Percentiles rank a stretch among this genome's conserved stretches.
Evolutionary conservation across 164 flowering plant species (phyloP).

Genomic region (Taxillus chinensis): DNA sequence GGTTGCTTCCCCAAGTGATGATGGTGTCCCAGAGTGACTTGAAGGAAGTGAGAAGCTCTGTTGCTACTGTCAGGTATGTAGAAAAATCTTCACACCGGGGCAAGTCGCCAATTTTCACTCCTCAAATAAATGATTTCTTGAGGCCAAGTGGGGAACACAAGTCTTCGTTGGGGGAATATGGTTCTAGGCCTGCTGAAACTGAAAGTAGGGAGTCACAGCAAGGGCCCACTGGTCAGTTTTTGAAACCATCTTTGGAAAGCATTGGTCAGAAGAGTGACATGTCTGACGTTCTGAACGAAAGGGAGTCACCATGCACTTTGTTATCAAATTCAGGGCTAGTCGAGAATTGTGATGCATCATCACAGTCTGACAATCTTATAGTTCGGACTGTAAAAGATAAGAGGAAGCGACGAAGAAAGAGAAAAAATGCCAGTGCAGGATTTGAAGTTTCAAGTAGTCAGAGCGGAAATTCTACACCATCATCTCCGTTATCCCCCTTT

Average conservation of each 20-base stretch:
- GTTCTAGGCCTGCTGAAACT: constrained; percentile 17
- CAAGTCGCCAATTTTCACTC: constrained; percentile 10
- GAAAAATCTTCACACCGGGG: constrained; percentile 20
- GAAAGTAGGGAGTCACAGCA: constrained; percentile 13
- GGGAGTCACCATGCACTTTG: constrained; percentile 14
- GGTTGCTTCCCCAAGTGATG: constrained; percentile 25
- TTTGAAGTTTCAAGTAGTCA: constrained; percentile 77
- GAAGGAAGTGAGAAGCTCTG: constrained; percentile 18
- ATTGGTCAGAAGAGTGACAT: constrained; percentile 5
- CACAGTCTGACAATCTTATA: constrained; percentile 31
- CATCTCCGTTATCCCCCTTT: constrained; percentile 79
- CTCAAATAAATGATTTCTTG: constrained; percentile 18
- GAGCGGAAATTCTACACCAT: constrained; percentile 92
- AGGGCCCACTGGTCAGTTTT: constrained; percentile 11
- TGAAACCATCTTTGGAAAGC: constrained; percentile 13
- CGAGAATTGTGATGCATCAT: constrained; percentile 18
- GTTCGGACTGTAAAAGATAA: constrained; percentile 47
- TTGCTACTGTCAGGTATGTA: constrained; percentile 13
- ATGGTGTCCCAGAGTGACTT: constrained; percentile 21
- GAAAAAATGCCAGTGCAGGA: constrained; percentile 31
- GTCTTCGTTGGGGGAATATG: constrained; percentile 14
- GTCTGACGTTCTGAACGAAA: constrained; percentile 14
- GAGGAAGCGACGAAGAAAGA: constrained; percentile 46
- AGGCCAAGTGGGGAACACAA: constrained; percentile 23
- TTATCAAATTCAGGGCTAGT: constrained; percentile 15